Evolutionary conservation across 2,329 filamentous ascomycete genomes (phyloP).

Genomic region (Diplodia seriata): DNA sequence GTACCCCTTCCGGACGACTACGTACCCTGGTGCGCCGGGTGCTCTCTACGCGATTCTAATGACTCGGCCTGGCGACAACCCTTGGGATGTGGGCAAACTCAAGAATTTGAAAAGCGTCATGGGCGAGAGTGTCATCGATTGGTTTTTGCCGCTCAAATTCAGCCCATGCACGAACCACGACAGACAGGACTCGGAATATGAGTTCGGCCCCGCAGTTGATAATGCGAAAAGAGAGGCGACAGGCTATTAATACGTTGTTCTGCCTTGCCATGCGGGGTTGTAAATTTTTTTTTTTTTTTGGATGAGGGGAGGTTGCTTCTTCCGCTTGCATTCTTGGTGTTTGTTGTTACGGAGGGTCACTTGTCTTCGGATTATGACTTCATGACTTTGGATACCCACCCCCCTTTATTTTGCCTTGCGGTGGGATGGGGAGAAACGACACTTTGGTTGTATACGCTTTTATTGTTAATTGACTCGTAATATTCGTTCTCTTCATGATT

Average conservation of each 20-base stretch:
- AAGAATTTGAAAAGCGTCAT: constrained; percentile 81
- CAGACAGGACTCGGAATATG: constrained; percentile 70
- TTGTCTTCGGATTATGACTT: constrained; percentile 26
- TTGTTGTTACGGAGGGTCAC: constrained; percentile 16
- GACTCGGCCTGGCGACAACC: constrained; percentile 77
- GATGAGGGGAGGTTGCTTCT: background rate
- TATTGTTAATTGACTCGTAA: constrained; percentile 17
- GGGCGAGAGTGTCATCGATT: constrained; percentile 74
- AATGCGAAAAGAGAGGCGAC: constrained; percentile 48
- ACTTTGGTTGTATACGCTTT: background rate
- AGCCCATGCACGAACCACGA: constrained; percentile 78
- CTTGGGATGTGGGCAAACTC: constrained; percentile 76
- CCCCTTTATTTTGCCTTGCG: background rate
- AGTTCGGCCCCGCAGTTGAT: constrained; percentile 67
- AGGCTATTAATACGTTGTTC: constrained; percentile 11
- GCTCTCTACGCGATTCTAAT: constrained; percentile 78
- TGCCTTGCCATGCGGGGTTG: background rate
- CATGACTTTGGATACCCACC: constrained; percentile 29
- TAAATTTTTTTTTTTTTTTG: background rate
- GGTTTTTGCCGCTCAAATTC: constrained; percentile 77
- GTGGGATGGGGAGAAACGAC: background rate
- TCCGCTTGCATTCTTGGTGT: constrained; percentile 23
- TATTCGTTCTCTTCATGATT: background rate
- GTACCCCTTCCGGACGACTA: constrained; percentile 22
- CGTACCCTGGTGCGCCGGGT: constrained; percentile 35